Base-by-base conservation (phyloP, 2,329 filamentous ascomycete genomes). In the Ciborinia camelliae region DNA sequence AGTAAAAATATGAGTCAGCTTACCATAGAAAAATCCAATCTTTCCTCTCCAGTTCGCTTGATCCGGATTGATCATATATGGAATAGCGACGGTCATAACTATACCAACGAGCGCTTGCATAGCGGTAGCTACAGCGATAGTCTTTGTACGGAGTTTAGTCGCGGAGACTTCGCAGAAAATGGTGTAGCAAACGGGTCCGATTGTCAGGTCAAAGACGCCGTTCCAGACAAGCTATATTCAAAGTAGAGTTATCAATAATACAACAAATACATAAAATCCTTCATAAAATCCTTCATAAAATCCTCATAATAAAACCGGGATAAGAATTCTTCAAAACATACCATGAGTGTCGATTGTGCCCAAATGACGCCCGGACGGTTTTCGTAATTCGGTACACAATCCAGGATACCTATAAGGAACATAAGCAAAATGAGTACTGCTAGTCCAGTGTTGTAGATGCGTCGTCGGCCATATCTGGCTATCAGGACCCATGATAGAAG, bases 401-500 rank as follows among this genome's bases (percentile, higher is more conserved):
- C 78, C 26, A 71, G 55, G 41, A 72, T 67, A 18, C 68, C 72
- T 12, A 74, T 71, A 57, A 88, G 59, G 28, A 88, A 78, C 70
- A 88, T 80, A 43, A 75, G 70, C 47, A 79, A 76, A 73, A 86
- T 86, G 74, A 82, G 79, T n/a, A 77, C 71, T 14, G 81, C 57
- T 2, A 73, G 81, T 65, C 86, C 86, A 77, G 81, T 86, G 63
- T 87, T 79, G 74, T 88, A 88, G 74, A 88, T 87, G 47, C 81
- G 81, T 58, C 86, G 84, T 62, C 86, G 82, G 71, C 86, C 85
- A 62, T 85, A 79, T 74, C 84, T 87, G 0, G 82, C 81, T 23
- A 85, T 88, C 53, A 89, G 79, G 61, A 87, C 75, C 87, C 86
- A 89, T 58, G 86, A 89, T 39, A 86, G 78, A 80, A 86, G 86